phyloP scores from a whole-genome alignment of 805 yeast genomes.

The Jamesozyma jinghongensis region DNA sequence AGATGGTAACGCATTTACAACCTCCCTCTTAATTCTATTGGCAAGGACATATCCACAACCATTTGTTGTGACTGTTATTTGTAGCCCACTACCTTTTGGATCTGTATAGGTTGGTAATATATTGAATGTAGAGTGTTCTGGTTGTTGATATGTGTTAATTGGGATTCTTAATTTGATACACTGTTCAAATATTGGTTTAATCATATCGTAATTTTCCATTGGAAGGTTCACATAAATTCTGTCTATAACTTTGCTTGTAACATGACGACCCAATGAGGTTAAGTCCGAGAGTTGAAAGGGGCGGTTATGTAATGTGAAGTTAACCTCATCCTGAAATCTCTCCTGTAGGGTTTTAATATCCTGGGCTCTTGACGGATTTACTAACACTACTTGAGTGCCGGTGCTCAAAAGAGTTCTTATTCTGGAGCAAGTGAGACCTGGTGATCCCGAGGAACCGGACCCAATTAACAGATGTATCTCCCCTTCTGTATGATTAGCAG shows the following conservation, averaged over 20 bases:
- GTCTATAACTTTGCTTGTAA: conserved; percentile 61
- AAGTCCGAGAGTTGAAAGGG: conserved; percentile 38
- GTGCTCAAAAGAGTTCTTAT: conserved; percentile 39
- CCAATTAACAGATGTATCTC: conserved; percentile 56
- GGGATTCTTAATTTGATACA: conserved; percentile 69
- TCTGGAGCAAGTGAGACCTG: conserved; percentile 31
- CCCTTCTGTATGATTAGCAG: conserved; percentile 37
- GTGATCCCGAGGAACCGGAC: conserved; percentile 13
- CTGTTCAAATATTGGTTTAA: conserved; percentile 35
- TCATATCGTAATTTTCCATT: conserved; percentile 24
- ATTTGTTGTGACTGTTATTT: conserved; percentile 73
- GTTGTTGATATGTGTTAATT: conserved; percentile 65
- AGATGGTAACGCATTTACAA: conserved; percentile 54
- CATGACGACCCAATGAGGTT: conserved; percentile 47
- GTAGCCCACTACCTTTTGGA: conserved; percentile 52
- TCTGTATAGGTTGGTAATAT: conserved; percentile 60
- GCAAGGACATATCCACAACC: conserved; percentile 90
- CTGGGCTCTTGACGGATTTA: conserved; percentile 26
- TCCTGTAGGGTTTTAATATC: conserved; percentile 17
- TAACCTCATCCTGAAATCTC: conserved; percentile 15
- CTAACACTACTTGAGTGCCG: conserved; percentile 50
- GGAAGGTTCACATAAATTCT: conserved; percentile 57
- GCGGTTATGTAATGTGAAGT: conserved; percentile 27
- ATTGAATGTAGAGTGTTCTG: conserved; percentile 66
- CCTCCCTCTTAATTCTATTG: conserved; percentile 65